Conservation (phyloP, 192 early-diverging fungal genomes). For the Oehlia diaphana region DNA sequence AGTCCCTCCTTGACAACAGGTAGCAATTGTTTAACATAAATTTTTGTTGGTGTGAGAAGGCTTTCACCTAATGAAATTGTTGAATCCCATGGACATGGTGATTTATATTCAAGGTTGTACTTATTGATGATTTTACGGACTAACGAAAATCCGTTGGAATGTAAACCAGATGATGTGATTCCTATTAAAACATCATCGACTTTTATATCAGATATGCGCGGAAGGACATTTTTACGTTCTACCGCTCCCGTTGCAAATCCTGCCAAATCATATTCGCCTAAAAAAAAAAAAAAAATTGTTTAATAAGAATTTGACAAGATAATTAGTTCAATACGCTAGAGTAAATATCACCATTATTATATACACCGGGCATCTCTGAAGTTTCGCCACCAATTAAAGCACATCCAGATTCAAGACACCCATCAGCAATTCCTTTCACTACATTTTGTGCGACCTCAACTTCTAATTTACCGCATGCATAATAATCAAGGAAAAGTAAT, state of each 20-base stretch:
- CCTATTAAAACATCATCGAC: slow-evolving; percentile 87
- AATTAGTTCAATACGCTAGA: background rate
- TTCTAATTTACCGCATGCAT: slow-evolving; percentile 91
- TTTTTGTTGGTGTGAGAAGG: slow-evolving; percentile 89
- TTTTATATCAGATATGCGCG: slow-evolving; percentile 72
- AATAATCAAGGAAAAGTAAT: slow-evolving; percentile 98
- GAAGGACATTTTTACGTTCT: slow-evolving; percentile 85
- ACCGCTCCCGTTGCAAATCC: slow-evolving; percentile 98
- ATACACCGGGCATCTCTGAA: slow-evolving; percentile 99
- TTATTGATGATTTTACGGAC: slow-evolving; percentile 84
- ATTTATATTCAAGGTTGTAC: slow-evolving; percentile 70
- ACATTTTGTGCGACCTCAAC: slow-evolving; percentile 89
- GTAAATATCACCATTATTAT: slow-evolving; percentile 51
- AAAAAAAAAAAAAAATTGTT: background rate
- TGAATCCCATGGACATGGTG: slow-evolving; percentile 82
- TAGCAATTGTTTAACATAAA: slow-evolving; percentile 93
- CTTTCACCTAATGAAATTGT: slow-evolving; percentile 75
- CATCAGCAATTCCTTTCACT: slow-evolving; percentile 91
- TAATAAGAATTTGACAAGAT: background rate
- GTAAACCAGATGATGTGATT: slow-evolving; percentile 92
- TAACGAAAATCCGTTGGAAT: slow-evolving; percentile 99
- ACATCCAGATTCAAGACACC: slow-evolving; percentile 85
- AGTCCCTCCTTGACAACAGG: slow-evolving; percentile 72
- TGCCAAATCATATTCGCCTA: slow-evolving; percentile 87
- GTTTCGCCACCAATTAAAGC: slow-evolving; percentile 99